These are phyloP conservation scores for Daedaleopsis nitida DNA, from an alignment of 768 basidiomycete genomes.

Conservation along the genomic window DNA sequence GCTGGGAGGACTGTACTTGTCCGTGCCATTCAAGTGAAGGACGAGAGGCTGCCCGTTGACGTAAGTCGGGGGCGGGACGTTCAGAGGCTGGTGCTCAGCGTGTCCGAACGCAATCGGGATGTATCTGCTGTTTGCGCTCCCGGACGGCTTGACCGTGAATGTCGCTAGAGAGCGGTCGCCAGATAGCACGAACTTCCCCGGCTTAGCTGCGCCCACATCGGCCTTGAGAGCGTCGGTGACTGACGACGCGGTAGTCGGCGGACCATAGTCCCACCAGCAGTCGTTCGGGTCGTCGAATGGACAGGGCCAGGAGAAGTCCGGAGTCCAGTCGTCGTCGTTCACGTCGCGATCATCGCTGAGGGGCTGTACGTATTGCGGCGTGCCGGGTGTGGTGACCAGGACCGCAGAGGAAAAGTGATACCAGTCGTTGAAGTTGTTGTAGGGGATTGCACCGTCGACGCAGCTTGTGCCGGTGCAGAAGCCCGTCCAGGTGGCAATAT, in stretches of 20 bases:
- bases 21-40: neutral
- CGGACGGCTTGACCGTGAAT: neutral
- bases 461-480: constrained; percentile 1
- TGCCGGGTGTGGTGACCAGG: neutral
- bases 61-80: constrained; percentile 8
- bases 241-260: neutral
- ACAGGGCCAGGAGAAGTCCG: constrained; percentile 9
- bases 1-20: neutral
- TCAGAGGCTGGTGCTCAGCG: constrained; percentile 1
- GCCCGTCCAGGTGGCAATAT: constrained; percentile 7
- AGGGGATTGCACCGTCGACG: constrained; percentile 5
- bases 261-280: constrained; percentile 6
- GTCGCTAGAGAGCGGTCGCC: neutral
- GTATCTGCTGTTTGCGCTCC: neutral
- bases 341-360: neutral
- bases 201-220: neutral
- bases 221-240: neutral
- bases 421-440: constrained; percentile 13
- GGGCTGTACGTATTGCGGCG: neutral
- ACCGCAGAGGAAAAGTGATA: constrained; percentile 8
- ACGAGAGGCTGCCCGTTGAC: neutral
- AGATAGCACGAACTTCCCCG: neutral
- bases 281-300: neutral
- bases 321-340: constrained; percentile 4
- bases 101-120: neutral